These are phyloP conservation scores for Coemansia interrupta DNA, from an alignment of 192 early-diverging fungal genomes.

Conservation along the genomic window DNA sequence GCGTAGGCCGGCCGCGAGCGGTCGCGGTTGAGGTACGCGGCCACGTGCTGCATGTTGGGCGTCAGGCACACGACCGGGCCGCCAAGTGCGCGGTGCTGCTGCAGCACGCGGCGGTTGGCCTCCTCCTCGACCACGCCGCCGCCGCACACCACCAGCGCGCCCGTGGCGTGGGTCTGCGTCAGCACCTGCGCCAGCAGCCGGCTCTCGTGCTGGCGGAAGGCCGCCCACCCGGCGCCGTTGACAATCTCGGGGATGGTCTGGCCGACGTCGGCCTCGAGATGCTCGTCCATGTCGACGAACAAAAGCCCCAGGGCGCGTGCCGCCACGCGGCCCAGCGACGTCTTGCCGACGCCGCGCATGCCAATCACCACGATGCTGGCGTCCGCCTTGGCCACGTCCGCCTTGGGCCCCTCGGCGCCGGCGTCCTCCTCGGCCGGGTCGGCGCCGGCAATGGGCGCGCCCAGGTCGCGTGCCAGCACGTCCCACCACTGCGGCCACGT, in stretches of 20 bases:
- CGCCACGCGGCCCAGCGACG: conserved; percentile 72
- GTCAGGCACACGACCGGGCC: conserved; percentile 75
- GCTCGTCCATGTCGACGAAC: conserved; percentile 89
- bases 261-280: conserved; percentile 68
- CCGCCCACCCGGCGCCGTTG: conserved; percentile 73
- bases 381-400: neutral
- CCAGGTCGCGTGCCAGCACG: conserved; percentile 75
- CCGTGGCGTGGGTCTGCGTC: conserved; percentile 52
- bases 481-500: conserved; percentile 99
- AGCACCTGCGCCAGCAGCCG: conserved; percentile 64
- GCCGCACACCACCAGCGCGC: conserved; percentile 83
- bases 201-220: conserved; percentile 80
- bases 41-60: conserved; percentile 73
- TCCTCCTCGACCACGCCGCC: conserved; percentile 90
- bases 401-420: conserved; percentile 6
- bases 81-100: conserved; percentile 55
- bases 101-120: conserved; percentile 64
- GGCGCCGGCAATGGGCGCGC: conserved; percentile 50
- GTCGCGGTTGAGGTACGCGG: conserved; percentile 76
- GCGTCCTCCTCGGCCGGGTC: conserved; percentile 26
- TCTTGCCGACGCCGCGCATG: conserved; percentile 98
- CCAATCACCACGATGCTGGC: conserved; percentile 86
- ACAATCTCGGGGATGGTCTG: conserved; percentile 81
- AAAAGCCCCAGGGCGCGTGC: conserved; percentile 61
- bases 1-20: conserved; percentile 78